Evolutionary conservation across 1,139 yeast genomes (phyloP).

Genomic region (Sugiyamaella paludigena): DNA sequence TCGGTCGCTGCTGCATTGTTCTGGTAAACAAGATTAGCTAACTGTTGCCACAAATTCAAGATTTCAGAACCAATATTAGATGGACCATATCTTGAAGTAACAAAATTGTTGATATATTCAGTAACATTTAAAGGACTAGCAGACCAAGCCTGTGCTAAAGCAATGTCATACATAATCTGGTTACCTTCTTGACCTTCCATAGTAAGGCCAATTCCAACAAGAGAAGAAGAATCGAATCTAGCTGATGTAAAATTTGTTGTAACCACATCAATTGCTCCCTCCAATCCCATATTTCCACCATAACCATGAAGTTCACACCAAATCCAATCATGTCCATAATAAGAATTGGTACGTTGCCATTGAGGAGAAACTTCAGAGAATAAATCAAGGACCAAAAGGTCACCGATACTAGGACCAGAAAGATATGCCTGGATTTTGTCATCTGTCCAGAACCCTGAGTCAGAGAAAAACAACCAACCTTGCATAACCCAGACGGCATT

Average conservation of each 20-base stretch:
- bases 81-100: constrained; percentile 20
- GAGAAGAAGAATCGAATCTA: constrained; percentile 12
- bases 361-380: constrained; percentile 21
- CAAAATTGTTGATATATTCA: constrained; percentile 15
- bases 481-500: constrained; percentile 24
- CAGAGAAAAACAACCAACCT: constrained; percentile 24
- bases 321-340: constrained; percentile 23
- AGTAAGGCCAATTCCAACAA: constrained; percentile 22
- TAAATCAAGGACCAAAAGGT: constrained; percentile 20
- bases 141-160: constrained; percentile 24
- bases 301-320: constrained; percentile 24
- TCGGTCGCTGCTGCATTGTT: constrained; percentile 16
- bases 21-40: constrained; percentile 18
- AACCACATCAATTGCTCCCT: constrained; percentile 20
- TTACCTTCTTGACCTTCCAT: constrained; percentile 25
- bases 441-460: constrained; percentile 17
- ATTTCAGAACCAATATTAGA: constrained; percentile 9
- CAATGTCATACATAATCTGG: constrained; percentile 22
- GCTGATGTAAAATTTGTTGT: constrained; percentile 21
- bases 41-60: constrained; percentile 17
- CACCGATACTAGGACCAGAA: constrained; percentile 22
- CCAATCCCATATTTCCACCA: constrained; percentile 24
- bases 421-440: constrained; percentile 20
- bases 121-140: constrained; percentile 13
- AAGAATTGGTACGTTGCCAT: constrained; percentile 20